Percentiles rank a stretch among this genome's conserved stretches.
These are phyloP conservation scores for Scutellaria baicalensis DNA, from an alignment of 257 asterid genomes.

Conservation along the genomic window DNA sequence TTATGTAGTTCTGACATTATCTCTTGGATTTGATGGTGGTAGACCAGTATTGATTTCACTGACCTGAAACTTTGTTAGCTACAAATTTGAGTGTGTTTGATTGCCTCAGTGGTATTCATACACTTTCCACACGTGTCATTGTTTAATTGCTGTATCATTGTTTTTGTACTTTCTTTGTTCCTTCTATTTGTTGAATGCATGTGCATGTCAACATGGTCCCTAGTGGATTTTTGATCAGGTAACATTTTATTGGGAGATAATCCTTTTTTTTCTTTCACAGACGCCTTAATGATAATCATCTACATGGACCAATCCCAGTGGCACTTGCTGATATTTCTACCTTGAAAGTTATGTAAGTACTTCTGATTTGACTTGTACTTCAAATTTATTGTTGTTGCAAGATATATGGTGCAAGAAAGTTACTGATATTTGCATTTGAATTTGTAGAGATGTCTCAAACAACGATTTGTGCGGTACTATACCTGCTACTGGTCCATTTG, in stretches of 20 bases:
- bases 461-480: conserved; percentile 84
- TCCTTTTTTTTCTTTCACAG: conserved; percentile 30
- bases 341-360: conserved; percentile 86
- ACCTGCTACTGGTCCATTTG: conserved; percentile 84
- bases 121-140: not conserved
- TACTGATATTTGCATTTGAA: conserved; percentile 8
- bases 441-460: conserved; percentile 80
- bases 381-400: not conserved
- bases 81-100: not conserved
- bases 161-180: not conserved
- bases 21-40: conserved; percentile 2
- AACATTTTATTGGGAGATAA: conserved; percentile 8
- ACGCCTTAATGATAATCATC: conserved; percentile 66
- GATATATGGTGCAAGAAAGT: not conserved
- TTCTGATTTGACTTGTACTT: conserved; percentile 6
- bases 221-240: not conserved
- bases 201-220: not conserved
- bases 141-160: not conserved
- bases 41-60: not conserved
- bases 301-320: conserved; percentile 65
- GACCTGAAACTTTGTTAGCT: not conserved
- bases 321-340: conserved; percentile 42
- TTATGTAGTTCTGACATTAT: conserved; percentile 1
- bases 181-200: not conserved
- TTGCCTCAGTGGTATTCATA: not conserved